A percentile compares a stretch with the other conserved stretches of the same genome.
Conservation (phyloP, 2,329 filamentous ascomycete species). For the Verticillium klebahnii region DNA sequence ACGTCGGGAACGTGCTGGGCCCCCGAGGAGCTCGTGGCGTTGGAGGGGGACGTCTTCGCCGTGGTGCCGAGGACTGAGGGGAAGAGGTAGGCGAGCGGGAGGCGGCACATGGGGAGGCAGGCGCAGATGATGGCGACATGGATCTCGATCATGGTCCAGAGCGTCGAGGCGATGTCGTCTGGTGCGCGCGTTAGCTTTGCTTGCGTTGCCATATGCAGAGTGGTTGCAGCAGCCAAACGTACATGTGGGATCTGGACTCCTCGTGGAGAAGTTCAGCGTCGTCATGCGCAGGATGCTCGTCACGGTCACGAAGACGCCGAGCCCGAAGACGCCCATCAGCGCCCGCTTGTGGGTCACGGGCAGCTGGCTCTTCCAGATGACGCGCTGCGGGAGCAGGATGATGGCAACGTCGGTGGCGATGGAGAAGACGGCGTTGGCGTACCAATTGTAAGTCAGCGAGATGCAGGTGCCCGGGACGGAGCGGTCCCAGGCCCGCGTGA, state of each 20-base stretch:
- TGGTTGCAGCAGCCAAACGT: constrained; percentile 3
- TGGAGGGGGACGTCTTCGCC: constrained; percentile 6
- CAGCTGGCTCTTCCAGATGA: constrained; percentile 40
- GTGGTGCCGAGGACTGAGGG: constrained; percentile 24
- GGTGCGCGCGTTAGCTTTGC: background rate
- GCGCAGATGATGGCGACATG: constrained; percentile 34
- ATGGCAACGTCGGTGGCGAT: constrained; percentile 42
- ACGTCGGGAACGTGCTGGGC: background rate
- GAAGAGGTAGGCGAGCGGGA: constrained; percentile 30
- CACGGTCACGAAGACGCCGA: constrained; percentile 35
- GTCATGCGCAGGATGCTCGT: constrained; percentile 37
- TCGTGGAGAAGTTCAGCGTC: constrained; percentile 32
- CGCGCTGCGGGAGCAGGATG: constrained; percentile 39
- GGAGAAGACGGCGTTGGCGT: constrained; percentile 42
- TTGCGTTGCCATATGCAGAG: background rate
- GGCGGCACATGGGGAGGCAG: constrained; percentile 34
- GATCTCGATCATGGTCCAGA: constrained; percentile 34
- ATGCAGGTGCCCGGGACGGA: constrained; percentile 37
- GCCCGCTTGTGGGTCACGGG: constrained; percentile 32
- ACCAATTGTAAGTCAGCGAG: constrained; percentile 41
- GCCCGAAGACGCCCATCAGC: constrained; percentile 34
- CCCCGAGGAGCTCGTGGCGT: constrained; percentile 1
- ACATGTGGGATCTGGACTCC: constrained; percentile 31
- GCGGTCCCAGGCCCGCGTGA: constrained; percentile 41
- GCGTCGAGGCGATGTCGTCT: constrained; percentile 29